A percentile compares a stretch with the other conserved stretches of the same genome.
Conservation (phyloP, 2,329 filamentous ascomycete genomes). For the Paecilomyces formosus region DNA sequence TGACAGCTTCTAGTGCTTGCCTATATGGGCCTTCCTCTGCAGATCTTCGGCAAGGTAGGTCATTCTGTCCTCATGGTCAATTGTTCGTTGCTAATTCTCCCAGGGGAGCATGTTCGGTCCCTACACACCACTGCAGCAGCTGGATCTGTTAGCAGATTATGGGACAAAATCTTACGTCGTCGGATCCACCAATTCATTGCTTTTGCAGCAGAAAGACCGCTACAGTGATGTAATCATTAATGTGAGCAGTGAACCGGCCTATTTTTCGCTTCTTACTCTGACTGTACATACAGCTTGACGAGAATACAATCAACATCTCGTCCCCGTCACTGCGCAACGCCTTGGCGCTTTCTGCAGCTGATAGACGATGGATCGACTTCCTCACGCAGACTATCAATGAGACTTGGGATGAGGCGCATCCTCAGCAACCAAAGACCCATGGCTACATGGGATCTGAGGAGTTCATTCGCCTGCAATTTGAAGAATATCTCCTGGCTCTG, state of each 20-base stretch:
- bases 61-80: slow-evolving; percentile 36
- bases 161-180: slow-evolving; percentile 97
- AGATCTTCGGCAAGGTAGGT: slow-evolving; percentile 81
- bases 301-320: slow-evolving; percentile 74
- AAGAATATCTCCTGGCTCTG: slow-evolving; percentile 87
- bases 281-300: slow-evolving; percentile 56
- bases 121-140: slow-evolving; percentile 91
- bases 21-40: slow-evolving; percentile 91
- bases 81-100: slow-evolving; percentile 54
- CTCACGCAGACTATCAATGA: slow-evolving; percentile 89
- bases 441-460: slow-evolving; percentile 94
- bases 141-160: slow-evolving; percentile 86
- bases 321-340: slow-evolving; percentile 70
- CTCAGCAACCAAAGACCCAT: slow-evolving; percentile 82
- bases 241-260: slow-evolving; percentile 29
- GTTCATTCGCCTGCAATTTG: slow-evolving; percentile 93
- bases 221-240: slow-evolving; percentile 97
- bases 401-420: slow-evolving; percentile 92
- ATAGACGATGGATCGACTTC: slow-evolving; percentile 94
- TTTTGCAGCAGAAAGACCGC: slow-evolving; percentile 87
- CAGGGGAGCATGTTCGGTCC: slow-evolving; percentile 90
- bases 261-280: not conserved
- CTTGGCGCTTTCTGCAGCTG: slow-evolving; percentile 71
- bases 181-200: slow-evolving; percentile 88
- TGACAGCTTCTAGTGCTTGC: slow-evolving; percentile 54